Conservation (phyloP, 192 early-diverging fungal species). For the Backusella liffmaniae region DNA sequence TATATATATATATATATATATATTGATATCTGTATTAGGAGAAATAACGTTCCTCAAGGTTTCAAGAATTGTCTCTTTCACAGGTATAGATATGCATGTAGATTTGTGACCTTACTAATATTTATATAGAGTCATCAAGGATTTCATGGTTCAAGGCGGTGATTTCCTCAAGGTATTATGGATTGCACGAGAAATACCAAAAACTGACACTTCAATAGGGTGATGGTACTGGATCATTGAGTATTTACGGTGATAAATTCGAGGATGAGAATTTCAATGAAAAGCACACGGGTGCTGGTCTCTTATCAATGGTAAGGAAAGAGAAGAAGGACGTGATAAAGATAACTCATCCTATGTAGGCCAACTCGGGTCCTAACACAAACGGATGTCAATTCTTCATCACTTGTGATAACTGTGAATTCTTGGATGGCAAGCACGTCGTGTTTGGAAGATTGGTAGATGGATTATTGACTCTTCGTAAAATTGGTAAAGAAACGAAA, state of each 20-base stretch:
- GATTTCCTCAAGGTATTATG: constrained; percentile 72
- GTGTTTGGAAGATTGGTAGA: constrained; percentile 86
- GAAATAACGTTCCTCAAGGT: constrained; percentile 80
- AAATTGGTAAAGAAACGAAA: constrained; percentile 52
- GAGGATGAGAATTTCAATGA: constrained; percentile 84
- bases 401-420: constrained; percentile 84
- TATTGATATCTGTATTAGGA: constrained; percentile 36
- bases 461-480: constrained; percentile 84
- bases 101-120: too few species aligned
- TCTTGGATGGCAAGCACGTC: constrained; percentile 87
- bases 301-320: constrained; percentile 79
- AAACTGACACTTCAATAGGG: constrained; percentile 35
- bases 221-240: constrained; percentile 83
- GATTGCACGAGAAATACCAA: constrained; percentile 4
- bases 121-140: constrained; percentile 69
- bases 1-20: background rate
- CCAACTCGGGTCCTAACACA: constrained; percentile 80
- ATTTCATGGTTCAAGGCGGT: constrained; percentile 93
- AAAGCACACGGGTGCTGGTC: constrained; percentile 81
- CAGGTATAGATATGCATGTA: constrained; percentile 32
- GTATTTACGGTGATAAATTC: constrained; percentile 82
- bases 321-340: background rate
- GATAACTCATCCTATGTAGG: constrained; percentile 38
- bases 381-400: constrained; percentile 96
- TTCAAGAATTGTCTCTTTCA: constrained; percentile 86